Evolutionary conservation across 768 basidiomycete species (phyloP).

Genomic region (Naematelia encephala): DNA sequence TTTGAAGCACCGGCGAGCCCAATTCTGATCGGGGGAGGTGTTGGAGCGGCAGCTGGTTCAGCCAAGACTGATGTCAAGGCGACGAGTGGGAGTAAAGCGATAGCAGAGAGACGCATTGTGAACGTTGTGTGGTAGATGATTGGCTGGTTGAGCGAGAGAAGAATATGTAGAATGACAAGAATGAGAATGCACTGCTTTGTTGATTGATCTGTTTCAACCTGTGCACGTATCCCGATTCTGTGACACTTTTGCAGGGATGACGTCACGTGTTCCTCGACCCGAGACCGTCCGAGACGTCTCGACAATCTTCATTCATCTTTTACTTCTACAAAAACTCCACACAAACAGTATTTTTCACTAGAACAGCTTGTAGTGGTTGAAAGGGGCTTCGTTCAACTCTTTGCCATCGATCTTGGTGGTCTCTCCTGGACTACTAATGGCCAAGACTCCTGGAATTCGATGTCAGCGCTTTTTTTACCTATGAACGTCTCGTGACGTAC

Average conservation of each 20-base stretch:
- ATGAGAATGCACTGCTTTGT: too few species aligned
- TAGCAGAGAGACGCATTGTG: slow-evolving; percentile 10
- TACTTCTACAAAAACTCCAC: too few species aligned
- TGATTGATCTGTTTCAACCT: too few species aligned
- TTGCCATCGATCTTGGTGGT: background rate
- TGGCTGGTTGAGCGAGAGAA: too few species aligned
- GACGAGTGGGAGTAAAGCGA: slow-evolving; percentile 10
- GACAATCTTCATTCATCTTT: too few species aligned
- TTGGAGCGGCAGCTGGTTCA: slow-evolving; percentile 5
- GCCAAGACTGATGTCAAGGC: background rate
- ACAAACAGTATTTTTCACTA: too few species aligned
- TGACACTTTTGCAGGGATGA: too few species aligned
- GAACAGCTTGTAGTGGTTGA: background rate
- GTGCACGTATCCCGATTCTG: too few species aligned
- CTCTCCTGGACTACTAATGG: background rate
- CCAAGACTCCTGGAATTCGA: background rate
- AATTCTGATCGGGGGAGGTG: background rate
- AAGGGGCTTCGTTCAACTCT: background rate
- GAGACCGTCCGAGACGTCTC: too few species aligned
- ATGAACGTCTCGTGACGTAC: slow-evolving; percentile 9
- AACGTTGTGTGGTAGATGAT: background rate
- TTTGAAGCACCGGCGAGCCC: background rate
- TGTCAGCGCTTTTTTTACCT: background rate
- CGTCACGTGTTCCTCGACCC: too few species aligned
- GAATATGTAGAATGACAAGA: too few species aligned